Conservation (phyloP, 2,329 filamentous ascomycete genomes). For the Phaeosphaeria sp. region DNA sequence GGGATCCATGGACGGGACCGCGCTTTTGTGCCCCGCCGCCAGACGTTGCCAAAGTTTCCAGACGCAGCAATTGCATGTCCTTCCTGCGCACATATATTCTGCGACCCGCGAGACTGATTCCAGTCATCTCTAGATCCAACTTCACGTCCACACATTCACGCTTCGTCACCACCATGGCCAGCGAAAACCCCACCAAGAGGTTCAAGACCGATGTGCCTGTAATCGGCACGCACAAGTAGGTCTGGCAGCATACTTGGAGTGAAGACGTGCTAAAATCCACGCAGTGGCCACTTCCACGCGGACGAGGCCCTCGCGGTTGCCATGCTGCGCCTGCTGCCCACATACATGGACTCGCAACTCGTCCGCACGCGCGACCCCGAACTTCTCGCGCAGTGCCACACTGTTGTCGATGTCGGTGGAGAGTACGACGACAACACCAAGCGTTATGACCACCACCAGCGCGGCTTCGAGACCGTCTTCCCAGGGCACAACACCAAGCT, state of each 20-base stretch:
- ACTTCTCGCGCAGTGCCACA: constrained; percentile 82
- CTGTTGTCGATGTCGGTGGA: constrained; percentile 96
- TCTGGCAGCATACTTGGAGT: not conserved
- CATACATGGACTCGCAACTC: constrained; percentile 76
- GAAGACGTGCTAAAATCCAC: not conserved
- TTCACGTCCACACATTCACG: not conserved
- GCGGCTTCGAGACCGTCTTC: constrained; percentile 85
- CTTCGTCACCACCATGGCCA: constrained; percentile 32
- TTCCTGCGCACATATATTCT: constrained; percentile 7
- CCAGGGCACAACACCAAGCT: constrained; percentile 86
- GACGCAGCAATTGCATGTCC: constrained; percentile 25
- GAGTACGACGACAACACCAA: constrained; percentile 80
- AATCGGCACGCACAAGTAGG: constrained; percentile 88
- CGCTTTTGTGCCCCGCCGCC: constrained; percentile 1
- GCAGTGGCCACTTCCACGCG: constrained; percentile 92
- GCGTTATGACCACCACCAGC: constrained; percentile 98
- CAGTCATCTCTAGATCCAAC: not conserved
- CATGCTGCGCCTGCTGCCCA: constrained; percentile 87
- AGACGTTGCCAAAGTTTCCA: constrained; percentile 9
- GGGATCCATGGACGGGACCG: constrained; percentile 3
- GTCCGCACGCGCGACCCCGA: constrained; percentile 87
- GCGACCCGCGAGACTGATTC: not conserved
- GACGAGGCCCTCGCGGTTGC: constrained; percentile 97
- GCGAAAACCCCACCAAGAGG: constrained; percentile 69
- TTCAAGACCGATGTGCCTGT: constrained; percentile 74